Percentiles rank a stretch among this genome's conserved stretches.
Evolutionary conservation across 2,329 filamentous ascomycete species (phyloP).

Genomic region (Phialophora chinensis): DNA sequence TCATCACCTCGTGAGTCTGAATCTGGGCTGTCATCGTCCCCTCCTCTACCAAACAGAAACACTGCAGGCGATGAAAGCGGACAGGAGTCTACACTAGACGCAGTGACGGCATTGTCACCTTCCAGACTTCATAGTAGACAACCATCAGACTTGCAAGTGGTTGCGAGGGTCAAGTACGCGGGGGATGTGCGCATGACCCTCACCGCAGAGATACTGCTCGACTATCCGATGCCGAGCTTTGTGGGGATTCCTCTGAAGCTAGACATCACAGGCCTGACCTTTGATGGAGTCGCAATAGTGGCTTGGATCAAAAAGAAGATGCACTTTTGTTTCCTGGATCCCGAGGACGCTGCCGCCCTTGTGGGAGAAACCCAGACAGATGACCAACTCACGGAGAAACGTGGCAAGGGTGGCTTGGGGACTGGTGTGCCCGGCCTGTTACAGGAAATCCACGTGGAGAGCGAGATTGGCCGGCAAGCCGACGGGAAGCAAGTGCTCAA

Average conservation of each 20-base stretch:
- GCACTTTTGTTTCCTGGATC: slow-evolving; percentile 92
- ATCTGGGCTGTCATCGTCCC: slow-evolving; percentile 34
- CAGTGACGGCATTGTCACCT: slow-evolving; percentile 46
- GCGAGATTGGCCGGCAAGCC: slow-evolving; percentile 92
- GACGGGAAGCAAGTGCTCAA: slow-evolving; percentile 93
- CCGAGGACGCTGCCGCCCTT: slow-evolving; percentile 83
- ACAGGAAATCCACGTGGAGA: slow-evolving; percentile 94
- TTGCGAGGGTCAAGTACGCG: slow-evolving; percentile 87
- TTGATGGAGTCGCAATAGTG: slow-evolving; percentile 91
- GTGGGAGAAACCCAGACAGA: slow-evolving; percentile 56
- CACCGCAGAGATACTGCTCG: slow-evolving; percentile 92
- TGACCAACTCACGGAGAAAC: slow-evolving; percentile 36
- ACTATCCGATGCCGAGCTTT: slow-evolving; percentile 98
- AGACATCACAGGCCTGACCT: slow-evolving; percentile 91
- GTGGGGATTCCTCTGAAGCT: slow-evolving; percentile 93
- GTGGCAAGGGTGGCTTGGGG: slow-evolving; percentile 43
- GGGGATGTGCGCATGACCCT: slow-evolving; percentile 87
- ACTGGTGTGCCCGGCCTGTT: slow-evolving; percentile 69
- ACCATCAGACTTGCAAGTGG: slow-evolving; percentile 87
- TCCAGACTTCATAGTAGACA: slow-evolving; percentile 72
- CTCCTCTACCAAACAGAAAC: slow-evolving; percentile 21
- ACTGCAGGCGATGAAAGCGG: slow-evolving; percentile 13
- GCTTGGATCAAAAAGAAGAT: slow-evolving; percentile 87
- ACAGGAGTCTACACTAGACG: slow-evolving; percentile 30
- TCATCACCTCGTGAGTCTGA: slow-evolving; percentile 35